Base-by-base conservation (phyloP, 2,329 filamentous ascomycete species). In the Hypoxylon sp. region DNA sequence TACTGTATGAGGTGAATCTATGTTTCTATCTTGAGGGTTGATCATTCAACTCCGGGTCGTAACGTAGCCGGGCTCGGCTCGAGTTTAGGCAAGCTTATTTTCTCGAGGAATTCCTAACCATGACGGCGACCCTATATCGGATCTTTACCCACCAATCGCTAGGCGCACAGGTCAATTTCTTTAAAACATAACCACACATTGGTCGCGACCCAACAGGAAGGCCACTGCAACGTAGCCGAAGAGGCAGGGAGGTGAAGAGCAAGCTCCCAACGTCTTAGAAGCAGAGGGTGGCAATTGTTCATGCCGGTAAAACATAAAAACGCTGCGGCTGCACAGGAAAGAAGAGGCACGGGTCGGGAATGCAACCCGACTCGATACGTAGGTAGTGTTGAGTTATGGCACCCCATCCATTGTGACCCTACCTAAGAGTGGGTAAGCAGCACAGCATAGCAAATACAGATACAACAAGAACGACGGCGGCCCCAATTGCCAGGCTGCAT, bases 231-330 rank as follows among this genome's bases (percentile, higher is more conserved):
- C 65, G 48, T 65, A 61, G 67, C 67, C 63, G 30, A 45, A 60
- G 44, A 65, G 64, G 64, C 40, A 62, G 52, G 51, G 57, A 60
- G 49, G 53, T 40, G 50, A 59, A 67, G 45, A 48, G 51, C 57
- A 65, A 68, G 58, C 61, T 70, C 51, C 20, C 62, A 36, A 36
- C 44, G 32, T 52, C 60, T 48, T 66, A 53, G 52, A 32, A 68
- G 33, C 24, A 48, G 38, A 66, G 51, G 48, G 72, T 73, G 72
- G 73, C 69, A 65, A 73, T 70, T 69, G 70, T 61, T 69, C 70
- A 74, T 74, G 73, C 73, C 71, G 73, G 73, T 53, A 74, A 73
- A 73, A 73, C 67, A 55, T 70, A 71, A 71, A 71, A 69, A 65
- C 57, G 70, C 72, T 70, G 72, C 72, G 65, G 68, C 68, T 73